phyloP scores from a whole-genome alignment of 257 asterid species.

The Lycium barbarum region DNA sequence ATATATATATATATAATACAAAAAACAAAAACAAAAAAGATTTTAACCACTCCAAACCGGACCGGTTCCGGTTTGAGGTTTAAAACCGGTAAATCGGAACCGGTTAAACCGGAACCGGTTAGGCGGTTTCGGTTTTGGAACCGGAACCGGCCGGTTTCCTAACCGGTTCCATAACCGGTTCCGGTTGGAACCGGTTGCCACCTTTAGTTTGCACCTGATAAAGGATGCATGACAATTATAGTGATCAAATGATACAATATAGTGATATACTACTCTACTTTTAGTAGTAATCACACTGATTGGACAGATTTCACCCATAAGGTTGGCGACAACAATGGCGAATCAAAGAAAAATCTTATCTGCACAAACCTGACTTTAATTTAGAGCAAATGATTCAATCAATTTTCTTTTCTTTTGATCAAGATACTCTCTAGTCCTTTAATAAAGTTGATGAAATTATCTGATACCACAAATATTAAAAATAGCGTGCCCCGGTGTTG shows the following conservation, averaged over 20 bases:
- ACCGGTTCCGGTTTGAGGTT: too few relatives aligned
- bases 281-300: neutral
- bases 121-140: too few relatives aligned
- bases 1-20: too few relatives aligned
- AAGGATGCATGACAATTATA: conserved; percentile 1
- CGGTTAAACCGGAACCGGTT: too few relatives aligned
- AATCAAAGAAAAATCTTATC: conserved; percentile 14
- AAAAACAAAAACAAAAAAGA: too few relatives aligned
- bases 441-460: neutral
- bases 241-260: neutral
- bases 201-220: conserved; percentile 20
- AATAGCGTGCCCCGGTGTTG: too few relatives aligned
- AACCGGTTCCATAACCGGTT: too few relatives aligned
- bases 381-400: neutral
- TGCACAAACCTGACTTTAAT: neutral
- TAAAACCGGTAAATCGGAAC: too few relatives aligned
- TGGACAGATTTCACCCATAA: neutral
- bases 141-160: too few relatives aligned
- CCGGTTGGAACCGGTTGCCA: too few relatives aligned
- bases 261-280: neutral
- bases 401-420: neutral
- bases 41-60: too few relatives aligned
- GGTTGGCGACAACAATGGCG: conserved; percentile 10
- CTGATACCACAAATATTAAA: too few relatives aligned
- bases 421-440: neutral